Conservation (phyloP, 495 filamentous ascomycete genomes). For the Achaetomiella virescens region DNA sequence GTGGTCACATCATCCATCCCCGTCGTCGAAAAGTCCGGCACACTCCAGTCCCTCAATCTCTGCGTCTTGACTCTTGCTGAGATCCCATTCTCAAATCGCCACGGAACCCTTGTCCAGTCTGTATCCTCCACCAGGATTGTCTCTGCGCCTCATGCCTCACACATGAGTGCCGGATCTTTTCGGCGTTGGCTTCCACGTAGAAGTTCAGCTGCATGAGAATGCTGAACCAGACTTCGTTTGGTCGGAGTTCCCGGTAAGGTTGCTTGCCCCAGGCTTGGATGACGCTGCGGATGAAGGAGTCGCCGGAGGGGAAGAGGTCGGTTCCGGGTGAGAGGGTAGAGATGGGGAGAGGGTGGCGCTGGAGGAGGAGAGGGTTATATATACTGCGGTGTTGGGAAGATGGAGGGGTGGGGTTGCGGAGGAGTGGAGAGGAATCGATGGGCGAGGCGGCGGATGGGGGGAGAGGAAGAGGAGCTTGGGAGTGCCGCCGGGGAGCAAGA, state of each 20-base stretch:
- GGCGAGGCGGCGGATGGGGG: neutral
- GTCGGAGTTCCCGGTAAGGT: conserved; percentile 46
- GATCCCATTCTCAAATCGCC: conserved; percentile 23
- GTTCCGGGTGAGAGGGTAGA: neutral
- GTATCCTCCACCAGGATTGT: conserved; percentile 28
- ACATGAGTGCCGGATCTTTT: conserved; percentile 38
- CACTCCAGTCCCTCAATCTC: conserved; percentile 29
- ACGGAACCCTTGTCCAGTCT: conserved; percentile 15
- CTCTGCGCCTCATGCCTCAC: conserved; percentile 40
- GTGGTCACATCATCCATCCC: conserved; percentile 27
- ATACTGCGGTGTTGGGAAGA: conserved; percentile 5
- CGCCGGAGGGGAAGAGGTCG: conserved; percentile 21
- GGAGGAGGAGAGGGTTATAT: conserved; percentile 8
- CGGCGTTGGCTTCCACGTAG: conserved; percentile 47
- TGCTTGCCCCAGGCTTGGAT: conserved; percentile 48
- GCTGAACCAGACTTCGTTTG: conserved; percentile 55
- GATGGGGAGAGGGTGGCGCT: conserved; percentile 4
- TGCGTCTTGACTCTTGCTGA: conserved; percentile 21
- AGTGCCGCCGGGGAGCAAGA: neutral
- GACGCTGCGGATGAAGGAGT: conserved; percentile 46
- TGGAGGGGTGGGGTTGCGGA: neutral
- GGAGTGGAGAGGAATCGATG: neutral
- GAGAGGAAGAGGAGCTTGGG: neutral
- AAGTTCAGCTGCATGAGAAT: conserved; percentile 50
- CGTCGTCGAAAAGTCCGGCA: conserved; percentile 36